phyloP scores from a whole-genome alignment of 73 alveolate species.

The Stentor roeselii region DNA sequence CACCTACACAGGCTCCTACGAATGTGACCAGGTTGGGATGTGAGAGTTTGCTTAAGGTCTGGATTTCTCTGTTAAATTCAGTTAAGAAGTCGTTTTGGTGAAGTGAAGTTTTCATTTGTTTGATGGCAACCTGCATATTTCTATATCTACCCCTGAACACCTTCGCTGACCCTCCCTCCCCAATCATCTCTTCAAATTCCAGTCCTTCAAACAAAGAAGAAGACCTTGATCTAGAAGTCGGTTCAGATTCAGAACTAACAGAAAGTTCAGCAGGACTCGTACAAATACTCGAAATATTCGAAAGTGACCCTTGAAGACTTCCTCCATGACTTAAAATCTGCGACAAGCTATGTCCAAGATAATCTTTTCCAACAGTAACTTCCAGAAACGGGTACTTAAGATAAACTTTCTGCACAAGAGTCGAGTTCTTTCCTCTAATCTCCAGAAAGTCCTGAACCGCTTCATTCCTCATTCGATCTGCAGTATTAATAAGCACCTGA shows the following conservation, averaged over 20 bases:
- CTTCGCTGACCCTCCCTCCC: constrained; percentile 64
- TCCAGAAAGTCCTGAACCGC: neutral
- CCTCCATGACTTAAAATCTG: neutral
- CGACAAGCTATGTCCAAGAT: too few species aligned
- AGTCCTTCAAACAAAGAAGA: constrained; percentile 29
- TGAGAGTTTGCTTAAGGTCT: constrained; percentile 41
- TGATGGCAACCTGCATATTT: constrained; percentile 84
- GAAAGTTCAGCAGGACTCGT: neutral
- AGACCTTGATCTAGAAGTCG: neutral
- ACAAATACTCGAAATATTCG: neutral
- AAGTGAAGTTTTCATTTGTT: constrained; percentile 47
- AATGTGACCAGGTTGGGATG: constrained; percentile 61
- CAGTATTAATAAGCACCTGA: neutral
- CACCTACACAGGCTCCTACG: constrained; percentile 69
- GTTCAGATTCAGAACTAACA: neutral
- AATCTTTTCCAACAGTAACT: too few species aligned
- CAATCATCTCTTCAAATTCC: constrained; percentile 45
- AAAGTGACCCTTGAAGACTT: neutral
- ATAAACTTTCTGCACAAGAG: neutral
- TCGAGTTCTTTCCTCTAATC: neutral
- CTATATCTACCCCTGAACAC: constrained; percentile 76
- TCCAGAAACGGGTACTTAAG: neutral
- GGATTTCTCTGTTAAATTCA: constrained; percentile 84
- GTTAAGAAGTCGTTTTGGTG: constrained; percentile 31
- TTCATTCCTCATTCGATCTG: neutral